These are phyloP conservation scores for Nicotiana knightiana DNA, from an alignment of 257 asterid genomes.

Conservation along the genomic window DNA sequence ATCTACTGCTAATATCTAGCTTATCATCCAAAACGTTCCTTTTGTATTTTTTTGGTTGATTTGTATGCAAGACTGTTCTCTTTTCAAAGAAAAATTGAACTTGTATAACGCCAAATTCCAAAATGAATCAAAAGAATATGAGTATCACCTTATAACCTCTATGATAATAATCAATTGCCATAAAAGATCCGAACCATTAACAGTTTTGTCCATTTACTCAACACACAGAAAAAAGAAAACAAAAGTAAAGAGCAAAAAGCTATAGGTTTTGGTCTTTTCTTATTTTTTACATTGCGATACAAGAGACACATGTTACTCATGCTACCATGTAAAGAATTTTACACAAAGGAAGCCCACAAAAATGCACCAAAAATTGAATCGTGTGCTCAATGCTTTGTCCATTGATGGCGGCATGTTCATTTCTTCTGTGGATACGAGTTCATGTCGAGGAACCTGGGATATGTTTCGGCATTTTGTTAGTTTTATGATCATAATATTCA, in stretches of 20 bases:
- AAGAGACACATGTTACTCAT: background rate
- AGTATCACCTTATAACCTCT: background rate
- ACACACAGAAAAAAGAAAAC: background rate
- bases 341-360: background rate
- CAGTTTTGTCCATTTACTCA: background rate
- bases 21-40: no score
- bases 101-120: background rate
- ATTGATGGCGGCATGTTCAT: no score
- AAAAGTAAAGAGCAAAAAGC: background rate
- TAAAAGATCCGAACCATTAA: background rate
- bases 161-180: background rate
- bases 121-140: background rate
- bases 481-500: slow-evolving; percentile 29
- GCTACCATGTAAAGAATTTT: background rate
- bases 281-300: background rate
- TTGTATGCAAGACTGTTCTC: no score
- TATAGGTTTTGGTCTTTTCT: background rate
- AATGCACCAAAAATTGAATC: background rate
- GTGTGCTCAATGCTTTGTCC: no score
- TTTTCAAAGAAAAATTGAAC: no score
- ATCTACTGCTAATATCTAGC: no score
- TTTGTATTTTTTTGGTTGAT: no score
- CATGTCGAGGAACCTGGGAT: slow-evolving; percentile 22
- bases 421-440: slow-evolving; percentile 21
- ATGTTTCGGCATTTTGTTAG: slow-evolving; percentile 12